Percentiles rank a stretch among this genome's conserved stretches.
Conservation (phyloP, 495 filamentous ascomycete genomes). For the Entonaema liquescens region DNA sequence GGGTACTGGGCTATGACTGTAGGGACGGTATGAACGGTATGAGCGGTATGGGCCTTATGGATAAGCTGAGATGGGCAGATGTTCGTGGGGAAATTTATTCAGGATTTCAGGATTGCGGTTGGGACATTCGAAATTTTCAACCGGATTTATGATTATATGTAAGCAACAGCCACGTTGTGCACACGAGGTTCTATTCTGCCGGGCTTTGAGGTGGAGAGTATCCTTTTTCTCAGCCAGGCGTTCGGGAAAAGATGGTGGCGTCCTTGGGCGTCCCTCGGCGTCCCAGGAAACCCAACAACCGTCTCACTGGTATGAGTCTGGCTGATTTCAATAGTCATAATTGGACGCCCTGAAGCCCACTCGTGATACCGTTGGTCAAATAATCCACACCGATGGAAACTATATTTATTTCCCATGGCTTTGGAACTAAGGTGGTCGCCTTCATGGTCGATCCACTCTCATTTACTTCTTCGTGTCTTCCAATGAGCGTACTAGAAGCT, state of each 20-base stretch:
- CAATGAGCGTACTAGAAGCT: slow-evolving; percentile 32
- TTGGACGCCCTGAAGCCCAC: slow-evolving; percentile 38
- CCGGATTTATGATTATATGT: slow-evolving; percentile 23
- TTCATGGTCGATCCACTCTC: slow-evolving; percentile 33
- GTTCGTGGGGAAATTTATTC: slow-evolving; percentile 5
- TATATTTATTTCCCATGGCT: slow-evolving; percentile 35
- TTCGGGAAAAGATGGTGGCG: slow-evolving; percentile 27
- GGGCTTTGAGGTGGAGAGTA: slow-evolving; percentile 28
- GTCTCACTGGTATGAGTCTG: slow-evolving; percentile 30
- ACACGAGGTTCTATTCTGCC: slow-evolving; percentile 27
- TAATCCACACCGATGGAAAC: slow-evolving; percentile 37
- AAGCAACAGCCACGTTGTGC: slow-evolving; percentile 34
- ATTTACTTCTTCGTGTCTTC: slow-evolving; percentile 30
- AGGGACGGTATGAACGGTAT: neutral
- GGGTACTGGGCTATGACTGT: neutral
- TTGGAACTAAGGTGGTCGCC: slow-evolving; percentile 40
- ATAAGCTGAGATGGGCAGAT: neutral
- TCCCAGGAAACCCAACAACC: slow-evolving; percentile 31
- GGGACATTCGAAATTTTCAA: slow-evolving; percentile 31
- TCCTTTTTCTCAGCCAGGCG: slow-evolving; percentile 2
- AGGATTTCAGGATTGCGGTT: neutral
- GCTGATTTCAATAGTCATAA: slow-evolving; percentile 1
- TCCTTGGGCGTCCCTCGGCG: neutral
- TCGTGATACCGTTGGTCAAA: slow-evolving; percentile 30
- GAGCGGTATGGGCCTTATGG: neutral